Percentiles rank a stretch among this genome's conserved stretches.
Evolutionary conservation across 2,329 filamentous ascomycete genomes (phyloP).

Genomic region (Orbilia javanica): DNA sequence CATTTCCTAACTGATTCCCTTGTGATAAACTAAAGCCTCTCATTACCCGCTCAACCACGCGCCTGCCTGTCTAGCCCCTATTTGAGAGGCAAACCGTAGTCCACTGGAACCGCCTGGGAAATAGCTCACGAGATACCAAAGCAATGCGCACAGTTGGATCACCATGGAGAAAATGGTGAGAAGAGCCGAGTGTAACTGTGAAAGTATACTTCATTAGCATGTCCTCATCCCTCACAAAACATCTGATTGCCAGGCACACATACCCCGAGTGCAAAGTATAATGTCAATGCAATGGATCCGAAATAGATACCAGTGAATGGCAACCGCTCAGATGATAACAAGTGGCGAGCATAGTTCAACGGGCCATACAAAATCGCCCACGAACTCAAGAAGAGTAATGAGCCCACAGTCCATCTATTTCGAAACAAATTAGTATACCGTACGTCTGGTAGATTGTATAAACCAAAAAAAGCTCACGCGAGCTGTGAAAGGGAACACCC

Average conservation of each 20-base stretch:
- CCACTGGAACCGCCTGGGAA: slow-evolving; percentile 96
- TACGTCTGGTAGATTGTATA: slow-evolving; percentile 56
- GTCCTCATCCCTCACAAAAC: slow-evolving; percentile 41
- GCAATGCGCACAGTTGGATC: slow-evolving; percentile 82
- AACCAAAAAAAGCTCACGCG: background rate
- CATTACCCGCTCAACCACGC: slow-evolving; percentile 85
- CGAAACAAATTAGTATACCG: slow-evolving; percentile 14
- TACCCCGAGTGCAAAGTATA: slow-evolving; percentile 93
- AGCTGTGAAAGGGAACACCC: slow-evolving; percentile 69
- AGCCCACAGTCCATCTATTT: slow-evolving; percentile 95
- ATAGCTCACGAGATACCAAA: slow-evolving; percentile 97
- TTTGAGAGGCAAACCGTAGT: slow-evolving; percentile 84
- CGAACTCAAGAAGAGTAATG: slow-evolving; percentile 86
- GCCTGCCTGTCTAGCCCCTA: slow-evolving; percentile 84
- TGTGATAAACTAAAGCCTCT: background rate
- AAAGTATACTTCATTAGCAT: slow-evolving; percentile 58
- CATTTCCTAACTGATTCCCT: background rate
- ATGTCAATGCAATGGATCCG: slow-evolving; percentile 87
- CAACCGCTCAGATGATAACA: slow-evolving; percentile 84
- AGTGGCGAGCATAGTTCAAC: slow-evolving; percentile 82
- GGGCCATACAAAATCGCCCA: slow-evolving; percentile 97
- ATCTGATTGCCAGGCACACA: slow-evolving; percentile 67
- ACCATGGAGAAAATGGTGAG: slow-evolving; percentile 87
- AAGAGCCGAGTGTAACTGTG: slow-evolving; percentile 82
- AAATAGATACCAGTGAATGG: slow-evolving; percentile 97